Evolutionary conservation across 208 protist genomes (phyloP).

Genomic region (Lotmaria passim): DNA sequence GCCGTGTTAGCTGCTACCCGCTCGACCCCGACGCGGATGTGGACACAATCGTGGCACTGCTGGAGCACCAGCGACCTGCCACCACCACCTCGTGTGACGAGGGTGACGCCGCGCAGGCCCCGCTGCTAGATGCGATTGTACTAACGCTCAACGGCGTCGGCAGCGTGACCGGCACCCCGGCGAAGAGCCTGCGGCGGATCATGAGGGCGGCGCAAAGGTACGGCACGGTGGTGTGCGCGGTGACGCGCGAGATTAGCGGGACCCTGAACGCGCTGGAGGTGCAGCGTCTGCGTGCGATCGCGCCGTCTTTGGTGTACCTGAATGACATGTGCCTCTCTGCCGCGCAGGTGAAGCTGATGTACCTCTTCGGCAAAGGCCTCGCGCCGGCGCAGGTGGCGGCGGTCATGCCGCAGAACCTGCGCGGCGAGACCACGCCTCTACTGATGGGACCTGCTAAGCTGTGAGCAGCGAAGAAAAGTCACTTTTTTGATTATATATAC

Average conservation of each 20-base stretch:
- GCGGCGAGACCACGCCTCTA: slow-evolving; percentile 64
- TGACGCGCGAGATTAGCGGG: slow-evolving; percentile 45
- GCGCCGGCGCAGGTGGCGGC: slow-evolving; percentile 35
- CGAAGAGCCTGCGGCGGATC: slow-evolving; percentile 46
- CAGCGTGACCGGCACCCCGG: slow-evolving; percentile 20
- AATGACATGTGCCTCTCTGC: slow-evolving; percentile 59
- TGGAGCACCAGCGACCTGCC: slow-evolving; percentile 26
- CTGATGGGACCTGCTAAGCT: not conserved
- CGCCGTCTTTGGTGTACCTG: slow-evolving; percentile 50
- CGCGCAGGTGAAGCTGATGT: slow-evolving; percentile 79
- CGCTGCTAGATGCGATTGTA: slow-evolving; percentile 58
- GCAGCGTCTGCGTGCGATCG: slow-evolving; percentile 40
- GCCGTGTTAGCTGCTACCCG: slow-evolving; percentile 49
- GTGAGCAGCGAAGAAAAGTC: too few relatives aligned
- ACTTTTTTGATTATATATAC: too few relatives aligned
- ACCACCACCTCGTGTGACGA: not conserved
- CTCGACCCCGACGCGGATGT: slow-evolving; percentile 58
- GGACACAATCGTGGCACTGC: slow-evolving; percentile 42
- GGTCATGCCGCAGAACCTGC: slow-evolving; percentile 60
- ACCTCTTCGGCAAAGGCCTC: slow-evolving; percentile 75
- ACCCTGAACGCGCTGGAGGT: slow-evolving; percentile 41
- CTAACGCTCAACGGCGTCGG: slow-evolving; percentile 64
- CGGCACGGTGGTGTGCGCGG: slow-evolving; percentile 49
- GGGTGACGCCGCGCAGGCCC: not conserved
- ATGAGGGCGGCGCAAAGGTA: slow-evolving; percentile 23